Evolutionary conservation across 495 filamentous ascomycete species (phyloP).

Genomic region (Tuber aestivum): DNA sequence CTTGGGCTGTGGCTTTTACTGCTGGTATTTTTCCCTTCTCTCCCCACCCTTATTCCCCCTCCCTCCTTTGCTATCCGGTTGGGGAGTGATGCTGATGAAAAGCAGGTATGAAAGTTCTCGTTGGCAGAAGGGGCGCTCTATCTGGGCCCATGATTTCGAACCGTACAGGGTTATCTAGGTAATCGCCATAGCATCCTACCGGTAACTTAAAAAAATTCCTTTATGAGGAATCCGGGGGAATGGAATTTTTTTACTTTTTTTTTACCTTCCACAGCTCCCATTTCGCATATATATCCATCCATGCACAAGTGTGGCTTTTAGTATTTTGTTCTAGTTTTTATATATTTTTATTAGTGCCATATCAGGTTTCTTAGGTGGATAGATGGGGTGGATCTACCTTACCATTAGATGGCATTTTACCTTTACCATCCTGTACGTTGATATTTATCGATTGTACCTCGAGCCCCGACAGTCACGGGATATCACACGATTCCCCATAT

Average conservation of each 20-base stretch:
- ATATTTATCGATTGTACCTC: neutral
- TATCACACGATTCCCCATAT: neutral
- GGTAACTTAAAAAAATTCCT: neutral
- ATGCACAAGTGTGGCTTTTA: neutral
- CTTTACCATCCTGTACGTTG: neutral
- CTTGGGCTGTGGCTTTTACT: slow-evolving; percentile 83
- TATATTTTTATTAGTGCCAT: neutral
- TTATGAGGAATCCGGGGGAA: neutral
- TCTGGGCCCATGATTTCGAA: neutral
- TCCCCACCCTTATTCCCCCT: neutral
- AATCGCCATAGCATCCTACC: neutral
- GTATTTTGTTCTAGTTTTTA: neutral
- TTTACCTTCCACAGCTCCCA: neutral
- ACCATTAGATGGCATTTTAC: neutral
- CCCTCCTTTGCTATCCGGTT: neutral
- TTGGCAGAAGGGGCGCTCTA: neutral
- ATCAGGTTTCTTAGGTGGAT: neutral
- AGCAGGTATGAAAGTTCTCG: no score
- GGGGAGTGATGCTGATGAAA: neutral
- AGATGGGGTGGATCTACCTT: neutral
- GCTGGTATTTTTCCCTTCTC: slow-evolving; percentile 45
- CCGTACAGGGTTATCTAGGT: neutral
- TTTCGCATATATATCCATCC: neutral
- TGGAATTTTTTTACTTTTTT: neutral
- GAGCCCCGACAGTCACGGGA: neutral